Percentiles rank a stretch among this genome's conserved stretches.
These are phyloP conservation scores for Uncinocarpus reesii DNA, from an alignment of 2,329 filamentous ascomycete species.

Conservation along the genomic window DNA sequence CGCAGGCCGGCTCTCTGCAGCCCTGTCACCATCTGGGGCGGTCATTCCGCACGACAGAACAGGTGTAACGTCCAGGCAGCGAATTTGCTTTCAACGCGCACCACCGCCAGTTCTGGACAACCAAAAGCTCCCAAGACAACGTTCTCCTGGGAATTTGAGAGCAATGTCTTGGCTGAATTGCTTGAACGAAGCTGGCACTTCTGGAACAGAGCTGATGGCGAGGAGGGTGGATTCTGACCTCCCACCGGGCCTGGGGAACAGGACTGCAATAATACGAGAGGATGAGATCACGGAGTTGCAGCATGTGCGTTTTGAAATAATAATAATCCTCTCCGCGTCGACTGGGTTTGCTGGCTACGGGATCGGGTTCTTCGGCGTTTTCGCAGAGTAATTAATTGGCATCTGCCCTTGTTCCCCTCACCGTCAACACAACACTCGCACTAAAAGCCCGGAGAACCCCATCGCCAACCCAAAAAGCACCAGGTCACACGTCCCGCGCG, in stretches of 20 bases:
- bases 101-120: neutral
- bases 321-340: neutral
- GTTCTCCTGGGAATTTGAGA: slow-evolving; percentile 8
- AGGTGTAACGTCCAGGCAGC: slow-evolving; percentile 1
- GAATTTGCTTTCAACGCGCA: neutral
- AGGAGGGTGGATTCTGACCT: neutral
- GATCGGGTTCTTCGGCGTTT: neutral
- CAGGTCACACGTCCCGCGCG: neutral
- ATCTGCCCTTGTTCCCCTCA: neutral
- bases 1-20: no score
- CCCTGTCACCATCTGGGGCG: neutral
- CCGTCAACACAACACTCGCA: neutral
- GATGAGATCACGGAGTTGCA: no score
- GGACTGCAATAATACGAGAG: no score
- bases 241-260: no score
- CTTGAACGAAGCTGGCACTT: slow-evolving; percentile 4
- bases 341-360: neutral
- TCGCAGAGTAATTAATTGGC: no score
- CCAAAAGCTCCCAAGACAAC: neutral
- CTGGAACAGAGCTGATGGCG: neutral
- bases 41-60: neutral
- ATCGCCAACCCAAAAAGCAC: slow-evolving; percentile 1
- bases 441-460: neutral
- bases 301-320: neutral
- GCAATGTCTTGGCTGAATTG: slow-evolving; percentile 11